These are phyloP conservation scores for Eruca vesicaria DNA, from an alignment of 441 rosid species.

Conservation along the genomic window DNA sequence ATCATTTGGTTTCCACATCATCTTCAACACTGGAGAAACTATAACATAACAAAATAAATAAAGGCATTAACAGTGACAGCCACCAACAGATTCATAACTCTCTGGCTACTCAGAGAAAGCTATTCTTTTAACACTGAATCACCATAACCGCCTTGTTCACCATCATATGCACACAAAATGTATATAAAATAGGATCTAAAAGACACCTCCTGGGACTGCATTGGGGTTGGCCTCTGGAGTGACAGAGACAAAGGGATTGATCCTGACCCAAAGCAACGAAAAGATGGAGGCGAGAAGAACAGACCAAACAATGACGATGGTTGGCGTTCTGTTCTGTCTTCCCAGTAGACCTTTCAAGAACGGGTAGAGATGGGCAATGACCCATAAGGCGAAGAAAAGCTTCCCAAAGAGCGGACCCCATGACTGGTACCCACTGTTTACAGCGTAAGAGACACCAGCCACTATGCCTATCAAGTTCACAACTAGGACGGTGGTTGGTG, in stretches of 20 bases:
- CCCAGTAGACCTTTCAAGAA: constrained; percentile 94
- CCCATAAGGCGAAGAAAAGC: constrained; percentile 97
- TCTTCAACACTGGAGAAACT: background rate
- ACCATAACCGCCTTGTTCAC: background rate
- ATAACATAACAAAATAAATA: constrained; percentile 9
- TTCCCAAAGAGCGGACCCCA: constrained; percentile 98
- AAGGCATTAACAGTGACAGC: constrained; percentile 10
- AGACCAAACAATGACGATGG: constrained; percentile 96
- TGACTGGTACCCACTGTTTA: constrained; percentile 95
- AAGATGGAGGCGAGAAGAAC: constrained; percentile 91
- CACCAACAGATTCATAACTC: constrained; percentile 16
- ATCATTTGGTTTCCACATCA: constrained; percentile 20
- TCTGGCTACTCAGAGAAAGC: constrained; percentile 20
- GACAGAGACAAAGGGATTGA: constrained; percentile 73
- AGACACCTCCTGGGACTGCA: constrained; percentile 70
- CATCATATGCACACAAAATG: constrained; percentile 29
- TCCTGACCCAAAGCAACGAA: constrained; percentile 96
- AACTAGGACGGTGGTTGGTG: constrained; percentile 86
- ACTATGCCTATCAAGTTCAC: constrained; percentile 92
- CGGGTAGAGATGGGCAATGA: constrained; percentile 92
- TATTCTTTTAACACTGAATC: constrained; percentile 8
- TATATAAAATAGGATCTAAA: constrained; percentile 26
- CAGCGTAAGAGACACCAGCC: constrained; percentile 89
- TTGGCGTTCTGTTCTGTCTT: constrained; percentile 91
- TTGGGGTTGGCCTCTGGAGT: constrained; percentile 49